Base-by-base conservation (phyloP, 2,329 filamentous ascomycete genomes). In the Cytospora chrysosperma region DNA sequence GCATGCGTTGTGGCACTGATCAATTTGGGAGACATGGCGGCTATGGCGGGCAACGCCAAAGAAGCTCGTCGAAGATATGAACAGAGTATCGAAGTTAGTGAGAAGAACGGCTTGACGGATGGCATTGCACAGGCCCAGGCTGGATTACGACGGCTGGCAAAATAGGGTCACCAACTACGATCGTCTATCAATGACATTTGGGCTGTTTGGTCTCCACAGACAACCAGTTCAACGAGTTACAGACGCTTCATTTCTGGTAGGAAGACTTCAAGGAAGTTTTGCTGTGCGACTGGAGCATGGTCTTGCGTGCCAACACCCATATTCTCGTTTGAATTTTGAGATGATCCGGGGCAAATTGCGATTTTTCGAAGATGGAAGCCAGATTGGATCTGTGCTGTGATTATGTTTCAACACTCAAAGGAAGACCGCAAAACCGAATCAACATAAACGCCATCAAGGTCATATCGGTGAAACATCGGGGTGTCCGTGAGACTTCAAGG, bases 1-100 rank as follows among this genome's bases (percentile, higher is more conserved):
- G 91, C 89, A 1, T 97, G 93, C 71, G 90, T 89, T 2, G 90
- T 89, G 7, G 90, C 93, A 9, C 87, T 91, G n/a, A 90, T 92
- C 75, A 96, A 96, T 72, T 84, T 97, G 59, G 94, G 88, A 27
- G 91, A 96, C 70, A 88, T 97, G 69, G 89, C 91, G 0, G 87
- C 90, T 68, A 88, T 95, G 84, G 77, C 88, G 65, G 88, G 89
- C 1, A 83, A 90, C 69, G 71, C 81, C 1, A 78, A 79, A 4
- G 82, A 90, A 68, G 93, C 94, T 1, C 82, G 82, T 70, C 82
- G 81, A 69, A 85, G 84, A 71, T 97, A 91, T 72, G 77, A 82
- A 60, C 85, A 96, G 72, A 89, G 90, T 12, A 82, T 85, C 60
- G 81, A 81, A 24, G 74, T 94, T 73, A 83, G 85, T 66, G 79